Conservation (phyloP, 2,329 filamentous ascomycete genomes). For the Lachnellula subtilissima region DNA sequence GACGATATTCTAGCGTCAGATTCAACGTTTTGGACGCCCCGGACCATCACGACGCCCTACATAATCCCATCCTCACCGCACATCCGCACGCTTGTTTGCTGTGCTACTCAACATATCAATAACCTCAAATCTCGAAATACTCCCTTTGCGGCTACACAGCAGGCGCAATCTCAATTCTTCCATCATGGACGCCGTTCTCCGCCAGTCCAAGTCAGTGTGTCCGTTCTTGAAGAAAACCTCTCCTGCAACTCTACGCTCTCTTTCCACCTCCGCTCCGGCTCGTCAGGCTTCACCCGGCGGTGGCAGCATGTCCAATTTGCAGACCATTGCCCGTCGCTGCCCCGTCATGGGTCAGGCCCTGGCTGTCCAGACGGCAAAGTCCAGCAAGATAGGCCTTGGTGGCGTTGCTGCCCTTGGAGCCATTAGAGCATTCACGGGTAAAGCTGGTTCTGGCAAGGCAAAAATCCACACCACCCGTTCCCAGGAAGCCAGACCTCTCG, state of each 20-base stretch:
- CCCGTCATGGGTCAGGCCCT: conserved; percentile 98
- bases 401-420: conserved; percentile 42
- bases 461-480: conserved; percentile 75
- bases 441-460: conserved; percentile 56
- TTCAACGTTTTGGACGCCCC: neutral
- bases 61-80: neutral
- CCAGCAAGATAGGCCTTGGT: conserved; percentile 39
- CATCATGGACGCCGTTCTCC: conserved; percentile 86
- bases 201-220: conserved; percentile 94
- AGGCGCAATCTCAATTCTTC: neutral
- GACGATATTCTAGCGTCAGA: neutral
- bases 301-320: conserved; percentile 93
- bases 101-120: neutral
- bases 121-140: neutral
- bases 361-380: conserved; percentile 70
- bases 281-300: conserved; percentile 65
- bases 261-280: conserved; percentile 65
- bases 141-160: neutral
- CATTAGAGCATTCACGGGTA: conserved; percentile 47
- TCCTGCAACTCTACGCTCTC: conserved; percentile 81
- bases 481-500: conserved; percentile 74
- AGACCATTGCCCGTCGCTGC: conserved; percentile 89
- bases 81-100: neutral
- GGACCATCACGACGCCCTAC: neutral
- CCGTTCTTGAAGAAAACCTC: conserved; percentile 95